Evolutionary conservation across 805 yeast genomes (phyloP).

Genomic region (Candida anglica): DNA sequence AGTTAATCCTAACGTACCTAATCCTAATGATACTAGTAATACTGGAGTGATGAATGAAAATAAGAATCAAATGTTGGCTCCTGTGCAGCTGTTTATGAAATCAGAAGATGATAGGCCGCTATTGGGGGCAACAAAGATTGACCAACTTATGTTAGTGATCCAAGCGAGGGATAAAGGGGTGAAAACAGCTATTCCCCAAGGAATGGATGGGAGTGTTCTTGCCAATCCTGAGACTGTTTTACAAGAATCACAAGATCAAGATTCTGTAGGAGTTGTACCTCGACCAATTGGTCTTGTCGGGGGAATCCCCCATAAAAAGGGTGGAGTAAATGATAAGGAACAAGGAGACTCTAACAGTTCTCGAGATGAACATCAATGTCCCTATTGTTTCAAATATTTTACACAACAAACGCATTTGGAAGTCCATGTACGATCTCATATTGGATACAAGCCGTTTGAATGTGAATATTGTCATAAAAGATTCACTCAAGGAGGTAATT

Average conservation of each 20-base stretch:
- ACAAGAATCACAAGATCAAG: conserved; percentile 8
- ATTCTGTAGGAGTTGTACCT: conserved; percentile 44
- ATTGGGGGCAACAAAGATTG: conserved; percentile 85
- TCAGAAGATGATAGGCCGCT: conserved; percentile 65
- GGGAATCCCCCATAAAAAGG: conserved; percentile 61
- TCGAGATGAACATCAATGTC: conserved; percentile 62
- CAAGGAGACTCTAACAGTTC: conserved; percentile 10
- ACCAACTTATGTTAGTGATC: conserved; percentile 84
- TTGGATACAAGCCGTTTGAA: conserved; percentile 80
- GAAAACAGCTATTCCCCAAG: conserved; percentile 57
- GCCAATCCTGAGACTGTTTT: conserved; percentile 30
- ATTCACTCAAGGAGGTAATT: conserved; percentile 87
- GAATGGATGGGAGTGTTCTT: conserved; percentile 65
- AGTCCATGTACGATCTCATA: conserved; percentile 83
- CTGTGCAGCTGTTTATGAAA: conserved; percentile 41
- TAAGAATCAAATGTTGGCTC: no score
- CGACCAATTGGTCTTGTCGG: conserved; percentile 64
- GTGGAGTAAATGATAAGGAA: conserved; percentile 13
- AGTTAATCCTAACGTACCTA: no score
- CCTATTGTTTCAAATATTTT: conserved; percentile 74
- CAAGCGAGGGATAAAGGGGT: conserved; percentile 83
- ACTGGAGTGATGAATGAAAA: no score
- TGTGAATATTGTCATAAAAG: conserved; percentile 76
- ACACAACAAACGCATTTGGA: conserved; percentile 90
- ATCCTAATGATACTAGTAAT: no score